Conservation (phyloP, 345 rosid genomes). For the Gossypium ekmanianum region DNA sequence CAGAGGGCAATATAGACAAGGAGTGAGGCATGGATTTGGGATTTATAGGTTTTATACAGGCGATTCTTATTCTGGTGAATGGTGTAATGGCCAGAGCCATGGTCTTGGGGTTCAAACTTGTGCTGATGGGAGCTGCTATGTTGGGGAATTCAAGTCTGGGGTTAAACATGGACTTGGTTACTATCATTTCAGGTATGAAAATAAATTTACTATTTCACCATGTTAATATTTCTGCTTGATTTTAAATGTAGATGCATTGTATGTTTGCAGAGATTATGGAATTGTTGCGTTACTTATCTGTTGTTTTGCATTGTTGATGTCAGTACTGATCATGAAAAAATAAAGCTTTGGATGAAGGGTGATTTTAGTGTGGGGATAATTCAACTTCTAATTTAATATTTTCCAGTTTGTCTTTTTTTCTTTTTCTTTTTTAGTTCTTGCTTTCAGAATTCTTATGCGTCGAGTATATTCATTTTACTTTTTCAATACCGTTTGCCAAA, state of each 20-base stretch:
- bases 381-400: neutral
- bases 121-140: constrained; percentile 76
- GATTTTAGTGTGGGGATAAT: neutral
- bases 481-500: neutral
- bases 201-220: neutral
- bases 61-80: constrained; percentile 87
- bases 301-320: neutral
- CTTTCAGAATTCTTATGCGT: neutral
- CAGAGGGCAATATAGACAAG: constrained; percentile 79
- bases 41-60: constrained; percentile 81
- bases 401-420: neutral
- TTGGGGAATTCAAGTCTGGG: constrained; percentile 81
- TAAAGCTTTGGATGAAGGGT: neutral
- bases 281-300: neutral
- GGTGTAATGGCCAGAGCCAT: constrained; percentile 94
- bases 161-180: constrained; percentile 90
- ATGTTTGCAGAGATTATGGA: neutral
- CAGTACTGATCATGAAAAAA: neutral
- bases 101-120: constrained; percentile 88
- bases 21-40: constrained; percentile 77
- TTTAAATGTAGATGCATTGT: neutral
- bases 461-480: neutral
- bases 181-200: constrained; percentile 78
- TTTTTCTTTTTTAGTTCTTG: neutral
- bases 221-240: neutral